Conservation (phyloP, 2,329 filamentous ascomycete species). For the Pseudogymnoascus sp. region DNA sequence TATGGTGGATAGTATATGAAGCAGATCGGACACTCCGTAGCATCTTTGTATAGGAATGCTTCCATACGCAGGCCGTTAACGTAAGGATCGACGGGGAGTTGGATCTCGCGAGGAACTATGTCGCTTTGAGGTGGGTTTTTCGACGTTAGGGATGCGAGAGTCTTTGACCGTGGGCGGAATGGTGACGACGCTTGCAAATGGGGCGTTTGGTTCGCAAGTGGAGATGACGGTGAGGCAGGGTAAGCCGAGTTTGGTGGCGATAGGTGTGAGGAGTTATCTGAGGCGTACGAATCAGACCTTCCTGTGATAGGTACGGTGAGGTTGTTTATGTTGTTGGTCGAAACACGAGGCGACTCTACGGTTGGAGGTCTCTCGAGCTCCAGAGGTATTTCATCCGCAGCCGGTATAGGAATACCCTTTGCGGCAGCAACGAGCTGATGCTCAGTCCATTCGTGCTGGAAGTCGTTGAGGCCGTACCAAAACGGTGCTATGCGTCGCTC, state of each 20-base stretch:
- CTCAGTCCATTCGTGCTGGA: conserved; percentile 83
- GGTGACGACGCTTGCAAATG: conserved; percentile 43
- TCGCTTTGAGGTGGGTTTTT: conserved; percentile 67
- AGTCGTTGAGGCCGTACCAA: conserved; percentile 88
- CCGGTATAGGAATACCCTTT: conserved; percentile 73
- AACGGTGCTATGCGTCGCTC: conserved; percentile 89
- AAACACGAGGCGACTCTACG: conserved; percentile 39
- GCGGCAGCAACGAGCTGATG: conserved; percentile 90
- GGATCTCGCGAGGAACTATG: conserved; percentile 66
- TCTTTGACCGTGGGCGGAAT: conserved; percentile 81
- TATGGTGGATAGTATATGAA: conserved; percentile 94
- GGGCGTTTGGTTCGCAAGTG: conserved; percentile 36
- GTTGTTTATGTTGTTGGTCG: conserved; percentile 56
- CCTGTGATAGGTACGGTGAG: conserved; percentile 73
- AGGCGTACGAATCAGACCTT: conserved; percentile 70
- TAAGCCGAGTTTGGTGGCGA: conserved; percentile 56
- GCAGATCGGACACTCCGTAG: conserved; percentile 88
- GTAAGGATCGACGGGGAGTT: conserved; percentile 71
- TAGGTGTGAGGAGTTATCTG: conserved; percentile 54
- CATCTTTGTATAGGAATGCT: conserved; percentile 87
- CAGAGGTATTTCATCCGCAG: conserved; percentile 72
- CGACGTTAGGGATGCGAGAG: conserved; percentile 72
- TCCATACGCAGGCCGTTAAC: conserved; percentile 93
- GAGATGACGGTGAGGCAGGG: conserved; percentile 48
- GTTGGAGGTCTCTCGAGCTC: conserved; percentile 48